These are phyloP conservation scores for Triticum dicoccoides DNA, from an alignment of 176 grass and related monocot genomes.

Conservation along the genomic window DNA sequence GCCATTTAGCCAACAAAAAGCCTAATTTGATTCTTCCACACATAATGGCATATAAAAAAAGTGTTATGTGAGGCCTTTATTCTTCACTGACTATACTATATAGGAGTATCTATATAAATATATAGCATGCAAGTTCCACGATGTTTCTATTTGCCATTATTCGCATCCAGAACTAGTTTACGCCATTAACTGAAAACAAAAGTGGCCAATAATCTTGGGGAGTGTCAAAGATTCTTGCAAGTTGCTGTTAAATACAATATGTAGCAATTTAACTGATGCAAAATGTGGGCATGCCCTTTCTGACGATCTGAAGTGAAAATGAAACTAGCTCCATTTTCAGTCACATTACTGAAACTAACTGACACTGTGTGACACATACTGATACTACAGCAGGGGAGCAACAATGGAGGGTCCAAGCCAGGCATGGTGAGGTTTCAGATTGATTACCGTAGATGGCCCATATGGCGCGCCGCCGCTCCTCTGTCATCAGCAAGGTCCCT, in stretches of 20 bases:
- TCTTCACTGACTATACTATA: background rate
- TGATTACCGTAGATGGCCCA: constrained; percentile 95
- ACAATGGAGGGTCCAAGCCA: background rate
- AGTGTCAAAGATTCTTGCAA: background rate
- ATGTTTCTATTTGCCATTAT: background rate
- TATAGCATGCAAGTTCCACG: background rate
- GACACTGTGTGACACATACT: background rate
- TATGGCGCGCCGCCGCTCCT: constrained; percentile 82
- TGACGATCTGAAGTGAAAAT: background rate
- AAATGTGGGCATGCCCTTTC: background rate
- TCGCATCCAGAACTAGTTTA: background rate
- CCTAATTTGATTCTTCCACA: background rate
- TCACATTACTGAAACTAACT: background rate
- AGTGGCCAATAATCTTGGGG: background rate
- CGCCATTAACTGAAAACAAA: background rate
- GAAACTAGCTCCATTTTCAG: background rate
- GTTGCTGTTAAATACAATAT: background rate
- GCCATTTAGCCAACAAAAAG: background rate
- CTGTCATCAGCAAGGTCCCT: constrained; percentile 95
- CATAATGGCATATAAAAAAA: background rate
- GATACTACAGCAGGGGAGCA: background rate
- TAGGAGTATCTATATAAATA: background rate
- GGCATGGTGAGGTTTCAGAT: background rate
- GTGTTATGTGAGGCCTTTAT: background rate
- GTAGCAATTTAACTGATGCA: background rate